phyloP scores from a whole-genome alignment of 345 rosid species.

The Camelina sativa region DNA sequence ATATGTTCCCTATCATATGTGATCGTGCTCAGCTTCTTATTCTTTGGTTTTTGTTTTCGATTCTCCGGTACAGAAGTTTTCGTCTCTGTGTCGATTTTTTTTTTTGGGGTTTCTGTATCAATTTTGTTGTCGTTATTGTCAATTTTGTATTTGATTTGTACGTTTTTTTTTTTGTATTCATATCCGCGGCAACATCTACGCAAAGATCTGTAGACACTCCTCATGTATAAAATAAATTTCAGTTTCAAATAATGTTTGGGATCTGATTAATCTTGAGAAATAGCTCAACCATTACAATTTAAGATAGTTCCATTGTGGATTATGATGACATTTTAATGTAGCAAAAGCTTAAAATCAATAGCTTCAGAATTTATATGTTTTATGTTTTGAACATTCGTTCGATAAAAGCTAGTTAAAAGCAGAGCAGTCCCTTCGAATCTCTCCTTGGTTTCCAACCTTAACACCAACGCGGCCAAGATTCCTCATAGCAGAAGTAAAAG shows the following conservation, averaged over 20 bases:
- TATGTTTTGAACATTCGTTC: background rate
- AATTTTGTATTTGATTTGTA: conserved; percentile 30
- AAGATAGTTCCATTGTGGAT: conserved; percentile 32
- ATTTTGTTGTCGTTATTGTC: conserved; percentile 29
- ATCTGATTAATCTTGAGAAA: conserved; percentile 7
- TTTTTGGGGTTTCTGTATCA: background rate
- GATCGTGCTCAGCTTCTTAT: conserved; percentile 38
- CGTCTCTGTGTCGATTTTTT: conserved; percentile 33
- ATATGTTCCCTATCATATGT: conserved; percentile 4
- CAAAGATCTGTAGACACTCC: conserved; percentile 20
- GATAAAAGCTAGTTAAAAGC: conserved; percentile 47
- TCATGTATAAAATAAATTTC: background rate
- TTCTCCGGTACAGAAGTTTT: conserved; percentile 31
- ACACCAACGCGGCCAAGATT: conserved; percentile 80
- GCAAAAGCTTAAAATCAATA: background rate
- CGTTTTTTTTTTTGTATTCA: conserved; percentile 18
- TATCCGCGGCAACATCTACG: conserved; percentile 34
- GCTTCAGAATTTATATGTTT: background rate
- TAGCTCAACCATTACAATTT: background rate
- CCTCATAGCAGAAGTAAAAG: conserved; percentile 68
- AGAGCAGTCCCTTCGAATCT: conserved; percentile 72
- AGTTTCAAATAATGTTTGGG: conserved; percentile 11
- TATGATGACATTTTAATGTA: conserved; percentile 12
- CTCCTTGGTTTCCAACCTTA: conserved; percentile 67
- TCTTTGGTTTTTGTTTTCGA: conserved; percentile 38